Base-by-base conservation (phyloP, 139 green algal species). In the Volvox africanus region DNA sequence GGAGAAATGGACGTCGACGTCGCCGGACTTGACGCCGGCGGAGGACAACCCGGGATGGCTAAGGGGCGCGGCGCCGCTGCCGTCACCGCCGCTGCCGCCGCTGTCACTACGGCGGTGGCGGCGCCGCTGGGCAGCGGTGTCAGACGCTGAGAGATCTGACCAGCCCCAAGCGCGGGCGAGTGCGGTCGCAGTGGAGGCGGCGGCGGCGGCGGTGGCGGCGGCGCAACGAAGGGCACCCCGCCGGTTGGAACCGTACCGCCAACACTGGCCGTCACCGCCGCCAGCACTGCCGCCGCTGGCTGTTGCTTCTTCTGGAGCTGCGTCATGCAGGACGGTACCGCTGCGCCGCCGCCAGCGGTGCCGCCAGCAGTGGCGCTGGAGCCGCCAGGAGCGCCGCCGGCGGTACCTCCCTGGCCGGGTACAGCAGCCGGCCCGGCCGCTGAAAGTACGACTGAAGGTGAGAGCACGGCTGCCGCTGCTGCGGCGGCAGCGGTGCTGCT, bases 221-320 rank as follows among this genome's bases (percentile, higher is more conserved):
- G 61, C 61, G 82, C 24, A 21, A 61, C 80, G 55, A 86, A 87
- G 30, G 81, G 37, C 61, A 87, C 30, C 6, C 32, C 61, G 14
- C 62, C 65, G 33, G 82, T 2, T 33, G 33, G 33, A 19, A 37
- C 22, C 33, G 82, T 24, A 16, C 61, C 80, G 50, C 80, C 80
- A 20, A 86, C 62, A 61, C 82, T 78, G 16, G 67, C 67, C 67
- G 67, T 50, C 83, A 69, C 83, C 67, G 67, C 83, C 83, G 83
- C 83, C 83, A 81, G 67, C 67, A 71, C 83, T 68, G 35, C 83
- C 62, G 67, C 67, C 67, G 67, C 26, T 65, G 67, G 67, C 36
- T 81, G 67, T 28, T 89, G 83, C 92, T 96, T 96, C 82, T 87
- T 89, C 89, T 96, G 93, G 88, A 96, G 93, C 92, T 96, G 95